A percentile compares a stretch with the other conserved stretches of the same genome.
phyloP scores from a whole-genome alignment of 805 yeast species.

The Yarrowia keelungensis region DNA sequence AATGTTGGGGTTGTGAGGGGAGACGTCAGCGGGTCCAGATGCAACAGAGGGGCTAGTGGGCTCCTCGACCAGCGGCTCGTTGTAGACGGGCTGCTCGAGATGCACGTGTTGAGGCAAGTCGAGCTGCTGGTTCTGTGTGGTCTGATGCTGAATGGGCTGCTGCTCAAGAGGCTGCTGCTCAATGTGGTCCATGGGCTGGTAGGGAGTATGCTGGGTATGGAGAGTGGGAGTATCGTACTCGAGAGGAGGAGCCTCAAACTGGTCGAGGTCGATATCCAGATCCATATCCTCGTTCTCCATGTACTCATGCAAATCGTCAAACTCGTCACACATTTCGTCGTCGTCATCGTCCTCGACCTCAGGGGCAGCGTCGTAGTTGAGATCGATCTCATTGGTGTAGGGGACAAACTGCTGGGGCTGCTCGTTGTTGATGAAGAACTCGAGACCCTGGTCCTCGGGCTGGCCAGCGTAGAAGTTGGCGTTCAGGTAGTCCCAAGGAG shows the following conservation, averaged over 20 bases:
- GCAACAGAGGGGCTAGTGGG: not conserved
- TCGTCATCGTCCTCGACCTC: conserved; percentile 37
- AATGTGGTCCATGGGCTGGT: not conserved
- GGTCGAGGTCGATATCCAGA: conserved; percentile 38
- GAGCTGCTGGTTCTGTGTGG: not conserved
- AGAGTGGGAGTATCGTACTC: conserved; percentile 36
- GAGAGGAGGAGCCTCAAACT: conserved; percentile 37
- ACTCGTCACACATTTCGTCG: conserved; percentile 36
- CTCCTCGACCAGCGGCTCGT: conserved; percentile 17
- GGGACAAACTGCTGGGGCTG: conserved; percentile 37
- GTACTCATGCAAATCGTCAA: conserved; percentile 37
- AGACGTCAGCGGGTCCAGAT: not conserved
- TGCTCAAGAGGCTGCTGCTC: conserved; percentile 12
- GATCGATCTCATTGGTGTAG: conserved; percentile 22
- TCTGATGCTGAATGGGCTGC: conserved; percentile 5
- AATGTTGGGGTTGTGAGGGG: conserved; percentile 29
- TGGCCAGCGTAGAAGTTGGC: conserved; percentile 21
- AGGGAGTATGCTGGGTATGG: conserved; percentile 17
- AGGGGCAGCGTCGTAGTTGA: conserved; percentile 33
- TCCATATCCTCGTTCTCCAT: conserved; percentile 39
- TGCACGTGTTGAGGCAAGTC: conserved; percentile 3
- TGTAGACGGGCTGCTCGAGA: not conserved
- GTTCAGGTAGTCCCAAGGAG: conserved; percentile 36
- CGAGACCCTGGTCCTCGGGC: conserved; percentile 29
- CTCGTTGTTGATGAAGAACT: conserved; percentile 35